Base-by-base conservation (phyloP, 2,329 filamentous ascomycete genomes). In the Penicillium psychrosexuale region DNA sequence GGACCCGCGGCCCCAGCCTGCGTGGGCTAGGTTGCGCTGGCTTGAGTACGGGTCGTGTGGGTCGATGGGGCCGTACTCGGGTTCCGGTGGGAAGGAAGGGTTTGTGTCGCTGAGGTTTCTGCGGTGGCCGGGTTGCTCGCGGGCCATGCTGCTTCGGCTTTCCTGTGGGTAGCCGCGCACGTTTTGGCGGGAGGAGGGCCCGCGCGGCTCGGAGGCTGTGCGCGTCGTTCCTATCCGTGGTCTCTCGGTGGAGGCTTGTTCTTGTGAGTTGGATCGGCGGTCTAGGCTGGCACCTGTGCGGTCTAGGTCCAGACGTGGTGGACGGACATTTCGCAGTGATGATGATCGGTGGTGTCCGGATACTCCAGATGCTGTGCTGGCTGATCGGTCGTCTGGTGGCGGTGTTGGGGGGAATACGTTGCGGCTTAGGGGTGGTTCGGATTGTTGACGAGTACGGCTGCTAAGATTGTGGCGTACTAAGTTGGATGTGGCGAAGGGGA, bases 391-490 rank as follows among this genome's bases (percentile, higher is more conserved):
- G 78, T 99, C 94, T 6, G 94, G 94, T 7, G 94, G 94, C 38
- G 94, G 94, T n/a, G 94, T 97, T n/a, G 94, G 94, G 17, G 94
- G 94, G 77, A 97, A 97, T 59, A 93, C 84, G 66, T 89, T 90
- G 65, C 91, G 86, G 69, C 84, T 84, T 61, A 85, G 78, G 0
- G 90, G 90, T 8, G 91, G 90, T 69, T 94, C 91, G 17, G 90
- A 94, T 69, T 94, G 90, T 66, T 95, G 90, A 67, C 89, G 84
- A 61, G 77, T 76, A 60, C 89, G 85, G 68, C 89, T 93, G 63
- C 84, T 82, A 33, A 97, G 79, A 47, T 89, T 89, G 31, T 90
- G 88, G 71, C 94, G 94, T 58, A 97, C 93, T 8, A 97, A 84
- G 66, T 97, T 96, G 37, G 91, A 91, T 5, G 93, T 93, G 27